Evolutionary conservation across 768 basidiomycete species (phyloP).

Genomic region (Phylloporus sp.): DNA sequence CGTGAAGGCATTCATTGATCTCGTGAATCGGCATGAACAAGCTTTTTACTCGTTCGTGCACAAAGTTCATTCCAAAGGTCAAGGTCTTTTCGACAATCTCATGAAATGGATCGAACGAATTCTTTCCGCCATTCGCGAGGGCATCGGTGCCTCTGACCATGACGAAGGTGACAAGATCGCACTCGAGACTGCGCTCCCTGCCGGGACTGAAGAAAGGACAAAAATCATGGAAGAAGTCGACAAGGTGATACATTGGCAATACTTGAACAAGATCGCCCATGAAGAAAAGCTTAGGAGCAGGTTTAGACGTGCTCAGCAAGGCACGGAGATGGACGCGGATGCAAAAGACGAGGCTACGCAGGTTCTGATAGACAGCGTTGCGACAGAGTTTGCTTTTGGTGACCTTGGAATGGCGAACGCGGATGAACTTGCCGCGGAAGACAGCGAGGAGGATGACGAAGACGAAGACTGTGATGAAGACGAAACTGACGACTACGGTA

Average conservation of each 20-base stretch:
- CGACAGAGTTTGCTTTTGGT: constrained; percentile 77
- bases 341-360: constrained; percentile 78
- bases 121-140: constrained; percentile 84
- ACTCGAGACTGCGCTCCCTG: constrained; percentile 87
- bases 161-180: constrained; percentile 41
- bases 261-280: constrained; percentile 87
- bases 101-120: constrained; percentile 98
- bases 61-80: constrained; percentile 96
- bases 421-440: constrained; percentile 75
- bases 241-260: constrained; percentile 85
- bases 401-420: constrained; percentile 75
- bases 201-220: constrained; percentile 68
- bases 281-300: constrained; percentile 88
- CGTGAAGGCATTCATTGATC: constrained; percentile 89
- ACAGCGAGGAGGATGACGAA: constrained; percentile 47
- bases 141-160: constrained; percentile 48
- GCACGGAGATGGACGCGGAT: constrained; percentile 45
- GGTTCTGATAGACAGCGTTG: constrained; percentile 73
- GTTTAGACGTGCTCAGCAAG: constrained; percentile 58
- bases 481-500: constrained; percentile 37
- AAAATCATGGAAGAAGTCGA: constrained; percentile 84
- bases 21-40: constrained; percentile 92
- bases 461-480: constrained; percentile 34
- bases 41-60: constrained; percentile 96
- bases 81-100: constrained; percentile 86